Percentiles rank a stretch among this genome's conserved stretches.
Conservation (phyloP, 192 early-diverging fungal genomes). For the Coemansia sp. region DNA sequence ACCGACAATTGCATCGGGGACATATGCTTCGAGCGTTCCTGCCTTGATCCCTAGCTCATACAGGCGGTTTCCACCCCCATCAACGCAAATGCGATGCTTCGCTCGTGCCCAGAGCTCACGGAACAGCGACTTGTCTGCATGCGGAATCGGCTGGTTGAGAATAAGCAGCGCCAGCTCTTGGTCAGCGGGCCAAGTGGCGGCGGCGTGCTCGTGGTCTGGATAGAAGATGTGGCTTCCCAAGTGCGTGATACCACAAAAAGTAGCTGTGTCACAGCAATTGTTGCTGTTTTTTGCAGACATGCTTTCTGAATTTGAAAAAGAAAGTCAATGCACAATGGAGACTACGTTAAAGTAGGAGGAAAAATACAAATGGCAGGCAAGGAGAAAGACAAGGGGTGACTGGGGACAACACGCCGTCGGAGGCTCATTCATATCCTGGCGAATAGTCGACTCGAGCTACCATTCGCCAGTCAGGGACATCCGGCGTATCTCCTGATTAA, state of each 20-base stretch:
- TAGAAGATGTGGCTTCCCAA: constrained; percentile 27
- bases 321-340: neutral
- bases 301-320: neutral
- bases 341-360: neutral
- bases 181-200: constrained; percentile 7
- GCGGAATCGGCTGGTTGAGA: constrained; percentile 69
- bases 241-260: constrained; percentile 1
- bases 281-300: neutral
- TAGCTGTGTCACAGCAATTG: neutral
- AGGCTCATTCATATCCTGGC: neutral
- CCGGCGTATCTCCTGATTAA: constrained; percentile 52
- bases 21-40: constrained; percentile 7
- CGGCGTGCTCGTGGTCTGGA: constrained; percentile 1
- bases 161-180: constrained; percentile 57
- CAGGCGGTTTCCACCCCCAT: constrained; percentile 87
- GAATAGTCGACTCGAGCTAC: constrained; percentile 1
- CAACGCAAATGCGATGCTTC: constrained; percentile 65
- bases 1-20: constrained; percentile 75
- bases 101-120: constrained; percentile 41
- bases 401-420: neutral
- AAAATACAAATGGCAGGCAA: neutral
- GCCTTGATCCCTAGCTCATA: constrained; percentile 58
- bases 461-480: constrained; percentile 32
- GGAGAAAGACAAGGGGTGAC: neutral
- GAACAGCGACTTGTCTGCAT: constrained; percentile 23